Evolutionary conservation across 805 yeast species (phyloP).

Genomic region (Lachancea cidri): DNA sequence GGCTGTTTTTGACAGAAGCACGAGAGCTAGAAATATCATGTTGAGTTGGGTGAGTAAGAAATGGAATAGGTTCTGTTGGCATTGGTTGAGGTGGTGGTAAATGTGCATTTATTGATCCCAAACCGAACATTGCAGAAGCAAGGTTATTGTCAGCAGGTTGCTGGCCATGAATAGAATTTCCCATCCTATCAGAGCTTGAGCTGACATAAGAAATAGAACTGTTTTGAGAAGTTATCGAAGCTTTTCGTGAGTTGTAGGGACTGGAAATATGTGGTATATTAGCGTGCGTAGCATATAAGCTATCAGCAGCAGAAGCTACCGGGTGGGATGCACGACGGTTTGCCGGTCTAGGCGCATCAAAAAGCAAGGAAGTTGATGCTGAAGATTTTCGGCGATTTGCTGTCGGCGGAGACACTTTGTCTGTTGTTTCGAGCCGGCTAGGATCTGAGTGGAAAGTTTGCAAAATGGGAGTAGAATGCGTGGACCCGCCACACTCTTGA

Average conservation of each 20-base stretch:
- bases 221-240: constrained; percentile 35
- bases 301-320: constrained; percentile 3
- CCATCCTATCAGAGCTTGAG: constrained; percentile 30
- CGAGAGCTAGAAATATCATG: constrained; percentile 5
- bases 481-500: constrained; percentile 31
- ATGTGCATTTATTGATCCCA: constrained; percentile 24
- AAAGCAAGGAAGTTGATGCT: constrained; percentile 1
- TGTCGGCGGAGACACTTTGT: not conserved
- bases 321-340: constrained; percentile 28
- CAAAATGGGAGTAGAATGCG: not conserved
- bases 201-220: constrained; percentile 29
- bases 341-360: not conserved
- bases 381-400: constrained; percentile 6
- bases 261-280: constrained; percentile 4
- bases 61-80: constrained; percentile 9
- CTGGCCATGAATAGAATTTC: constrained; percentile 24
- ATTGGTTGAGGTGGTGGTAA: constrained; percentile 52
- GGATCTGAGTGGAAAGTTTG: not conserved
- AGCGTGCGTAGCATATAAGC: not conserved
- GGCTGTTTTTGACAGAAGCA: constrained; percentile 21
- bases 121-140: constrained; percentile 20
- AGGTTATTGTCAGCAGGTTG: constrained; percentile 22
- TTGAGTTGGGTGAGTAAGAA: constrained; percentile 12
- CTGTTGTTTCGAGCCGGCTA: not conserved
- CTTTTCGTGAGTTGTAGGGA: constrained; percentile 33